Evolutionary conservation across 164 flowering plant species (phyloP).

Genomic region (Annona squamosa): DNA sequence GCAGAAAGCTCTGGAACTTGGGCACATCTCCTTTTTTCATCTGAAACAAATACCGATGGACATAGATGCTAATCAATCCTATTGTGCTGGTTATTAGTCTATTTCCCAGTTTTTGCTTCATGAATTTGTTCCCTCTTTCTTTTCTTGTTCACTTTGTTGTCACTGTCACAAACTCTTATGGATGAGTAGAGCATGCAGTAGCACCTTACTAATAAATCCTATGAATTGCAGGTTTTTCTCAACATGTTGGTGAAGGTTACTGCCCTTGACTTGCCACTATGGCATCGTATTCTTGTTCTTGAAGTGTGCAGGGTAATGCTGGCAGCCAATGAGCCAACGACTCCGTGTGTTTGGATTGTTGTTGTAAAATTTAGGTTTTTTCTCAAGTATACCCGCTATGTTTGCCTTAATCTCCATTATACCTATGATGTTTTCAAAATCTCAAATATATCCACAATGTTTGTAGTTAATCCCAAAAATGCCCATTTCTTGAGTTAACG

Average conservation of each 20-base stretch:
- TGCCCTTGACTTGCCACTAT: constrained; percentile 80
- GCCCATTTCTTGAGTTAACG: too few relatives aligned
- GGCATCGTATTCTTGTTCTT: constrained; percentile 99
- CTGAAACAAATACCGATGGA: background rate
- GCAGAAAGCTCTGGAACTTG: too few relatives aligned
- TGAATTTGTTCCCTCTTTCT: background rate
- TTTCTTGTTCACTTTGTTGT: background rate
- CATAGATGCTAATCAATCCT: background rate
- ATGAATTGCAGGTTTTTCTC: constrained; percentile 79
- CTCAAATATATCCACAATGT: too few relatives aligned
- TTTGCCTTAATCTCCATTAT: background rate
- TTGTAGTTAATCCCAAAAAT: too few relatives aligned
- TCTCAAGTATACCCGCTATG: background rate
- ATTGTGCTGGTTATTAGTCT: background rate
- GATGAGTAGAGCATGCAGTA: background rate
- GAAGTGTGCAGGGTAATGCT: constrained; percentile 84
- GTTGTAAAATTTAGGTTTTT: background rate
- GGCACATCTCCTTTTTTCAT: too few relatives aligned
- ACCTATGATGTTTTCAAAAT: too few relatives aligned
- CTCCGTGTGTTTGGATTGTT: background rate
- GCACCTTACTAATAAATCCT: background rate
- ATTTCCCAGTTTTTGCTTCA: background rate
- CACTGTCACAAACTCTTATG: background rate
- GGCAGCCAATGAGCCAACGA: background rate
- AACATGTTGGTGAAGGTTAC: constrained; percentile 84